Evolutionary conservation across 768 basidiomycete species (phyloP).

Genomic region (Russula sp.): DNA sequence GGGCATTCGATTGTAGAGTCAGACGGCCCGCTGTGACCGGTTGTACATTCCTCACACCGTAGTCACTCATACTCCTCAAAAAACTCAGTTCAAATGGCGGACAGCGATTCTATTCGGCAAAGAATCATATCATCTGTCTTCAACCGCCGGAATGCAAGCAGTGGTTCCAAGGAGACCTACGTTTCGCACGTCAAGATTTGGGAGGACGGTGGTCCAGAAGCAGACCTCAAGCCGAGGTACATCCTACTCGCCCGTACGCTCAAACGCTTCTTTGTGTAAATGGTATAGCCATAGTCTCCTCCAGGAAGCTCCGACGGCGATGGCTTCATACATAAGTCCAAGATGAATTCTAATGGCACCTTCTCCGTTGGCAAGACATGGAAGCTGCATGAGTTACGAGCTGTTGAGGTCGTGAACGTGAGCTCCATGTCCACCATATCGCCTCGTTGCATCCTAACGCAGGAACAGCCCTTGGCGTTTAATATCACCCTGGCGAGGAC

Average conservation of each 20-base stretch:
- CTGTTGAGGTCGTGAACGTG: slow-evolving; percentile 56
- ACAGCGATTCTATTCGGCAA: slow-evolving; percentile 49
- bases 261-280: slow-evolving; percentile 1
- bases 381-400: slow-evolving; percentile 76
- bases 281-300: slow-evolving; percentile 8
- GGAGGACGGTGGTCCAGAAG: slow-evolving; percentile 73
- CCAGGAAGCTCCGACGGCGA: slow-evolving; percentile 56
- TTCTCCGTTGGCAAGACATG: slow-evolving; percentile 99
- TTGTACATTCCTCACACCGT: background rate
- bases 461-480: slow-evolving; percentile 52
- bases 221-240: slow-evolving; percentile 79
- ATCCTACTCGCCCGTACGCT: slow-evolving; percentile 87
- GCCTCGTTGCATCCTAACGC: background rate
- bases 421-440: slow-evolving; percentile 1
- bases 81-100: slow-evolving; percentile 31
- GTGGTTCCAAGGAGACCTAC: slow-evolving; percentile 69
- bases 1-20: background rate
- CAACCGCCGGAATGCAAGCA: slow-evolving; percentile 58
- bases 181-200: slow-evolving; percentile 89
- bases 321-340: slow-evolving; percentile 91
- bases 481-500: slow-evolving; percentile 84
- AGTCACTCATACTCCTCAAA: background rate
- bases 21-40: slow-evolving; percentile 9
- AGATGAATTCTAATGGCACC: slow-evolving; percentile 87
- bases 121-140: slow-evolving; percentile 83